Percentiles rank a stretch among this genome's conserved stretches.
Conservation (phyloP, 805 yeast species). For the Metschnikowia koreensis region DNA sequence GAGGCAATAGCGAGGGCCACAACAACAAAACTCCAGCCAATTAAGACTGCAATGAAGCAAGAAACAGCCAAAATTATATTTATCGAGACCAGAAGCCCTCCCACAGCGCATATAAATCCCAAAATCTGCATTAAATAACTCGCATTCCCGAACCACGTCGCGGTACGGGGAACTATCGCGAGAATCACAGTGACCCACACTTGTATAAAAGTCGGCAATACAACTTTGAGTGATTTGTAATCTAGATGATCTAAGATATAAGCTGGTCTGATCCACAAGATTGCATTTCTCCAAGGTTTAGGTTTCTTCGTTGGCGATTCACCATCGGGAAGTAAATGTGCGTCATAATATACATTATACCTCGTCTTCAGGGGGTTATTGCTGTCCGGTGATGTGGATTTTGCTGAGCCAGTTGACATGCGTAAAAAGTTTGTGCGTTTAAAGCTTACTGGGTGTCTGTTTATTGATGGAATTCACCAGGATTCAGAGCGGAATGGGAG, state of each 20-base stretch:
- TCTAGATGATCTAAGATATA: conserved; percentile 28
- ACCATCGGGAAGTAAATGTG: neutral
- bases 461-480: neutral
- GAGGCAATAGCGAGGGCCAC: conserved; percentile 26
- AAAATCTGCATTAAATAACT: conserved; percentile 28
- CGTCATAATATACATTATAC: conserved; percentile 1
- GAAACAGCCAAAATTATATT: conserved; percentile 19
- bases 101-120: conserved; percentile 27
- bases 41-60: conserved; percentile 16
- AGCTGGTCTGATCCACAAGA: conserved; percentile 20
- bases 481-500: neutral
- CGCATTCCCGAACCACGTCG: conserved; percentile 31
- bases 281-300: neutral
- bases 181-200: conserved; percentile 28
- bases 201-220: conserved; percentile 27
- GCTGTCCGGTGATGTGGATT: neutral
- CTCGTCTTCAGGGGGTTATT: neutral
- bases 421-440: neutral
- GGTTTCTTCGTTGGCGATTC: neutral
- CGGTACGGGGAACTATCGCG: conserved; percentile 22
- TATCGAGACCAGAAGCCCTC: conserved; percentile 26
- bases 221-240: conserved; percentile 25
- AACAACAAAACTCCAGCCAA: conserved; percentile 25
- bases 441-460: neutral
- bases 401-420: neutral